These are phyloP conservation scores for Botrytis sinoallii DNA, from an alignment of 2,329 filamentous ascomycete genomes.

Conservation along the genomic window DNA sequence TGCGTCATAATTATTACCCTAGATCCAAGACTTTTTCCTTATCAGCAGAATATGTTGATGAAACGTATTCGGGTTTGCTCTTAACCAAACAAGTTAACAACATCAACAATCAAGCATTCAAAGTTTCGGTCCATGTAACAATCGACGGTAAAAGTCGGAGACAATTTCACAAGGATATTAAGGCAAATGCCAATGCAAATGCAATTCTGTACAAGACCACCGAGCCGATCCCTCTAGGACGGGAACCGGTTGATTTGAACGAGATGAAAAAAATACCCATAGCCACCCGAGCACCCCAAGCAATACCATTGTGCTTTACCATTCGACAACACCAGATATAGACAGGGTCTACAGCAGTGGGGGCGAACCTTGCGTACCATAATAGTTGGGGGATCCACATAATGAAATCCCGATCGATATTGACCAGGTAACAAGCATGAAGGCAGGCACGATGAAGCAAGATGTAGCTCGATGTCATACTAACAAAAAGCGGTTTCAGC, in stretches of 20 bases:
- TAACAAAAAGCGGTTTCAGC: neutral
- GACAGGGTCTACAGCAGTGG: neutral
- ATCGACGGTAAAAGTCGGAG: neutral
- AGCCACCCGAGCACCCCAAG: neutral
- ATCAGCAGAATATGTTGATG: neutral
- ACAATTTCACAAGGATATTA: neutral
- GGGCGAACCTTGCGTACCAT: neutral
- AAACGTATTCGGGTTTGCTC: neutral
- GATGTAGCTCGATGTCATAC: constrained; percentile 12
- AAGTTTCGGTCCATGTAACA: neutral
- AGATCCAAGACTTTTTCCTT: neutral
- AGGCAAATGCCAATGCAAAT: neutral
- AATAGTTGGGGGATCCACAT: neutral
- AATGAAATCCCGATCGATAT: neutral
- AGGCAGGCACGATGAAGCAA: neutral
- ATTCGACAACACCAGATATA: neutral
- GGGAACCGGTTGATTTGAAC: neutral
- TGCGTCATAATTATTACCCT: neutral
- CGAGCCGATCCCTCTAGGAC: neutral
- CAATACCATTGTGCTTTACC: neutral
- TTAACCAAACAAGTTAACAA: neutral
- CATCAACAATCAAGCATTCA: neutral
- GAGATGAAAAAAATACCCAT: neutral
- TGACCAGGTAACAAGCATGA: neutral
- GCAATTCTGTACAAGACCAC: neutral